Evolutionary conservation across 495 filamentous ascomycete species (phyloP).

Genomic region (Penicillium turbatum): DNA sequence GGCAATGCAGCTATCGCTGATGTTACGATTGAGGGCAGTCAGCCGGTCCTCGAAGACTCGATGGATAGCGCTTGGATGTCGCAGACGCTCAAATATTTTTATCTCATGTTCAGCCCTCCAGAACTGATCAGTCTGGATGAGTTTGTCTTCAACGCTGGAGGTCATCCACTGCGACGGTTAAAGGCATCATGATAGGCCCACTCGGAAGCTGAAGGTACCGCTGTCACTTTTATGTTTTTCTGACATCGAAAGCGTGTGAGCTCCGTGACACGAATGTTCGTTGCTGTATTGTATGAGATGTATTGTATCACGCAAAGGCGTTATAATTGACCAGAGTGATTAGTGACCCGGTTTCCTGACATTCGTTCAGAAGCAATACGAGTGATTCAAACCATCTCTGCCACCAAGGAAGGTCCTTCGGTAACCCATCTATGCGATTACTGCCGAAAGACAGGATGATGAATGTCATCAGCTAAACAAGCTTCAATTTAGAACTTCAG

Average conservation of each 20-base stretch:
- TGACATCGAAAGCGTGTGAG: not conserved
- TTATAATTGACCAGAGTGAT: no score
- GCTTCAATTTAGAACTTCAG: no score
- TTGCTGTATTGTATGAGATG: not conserved
- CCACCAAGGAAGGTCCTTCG: no score
- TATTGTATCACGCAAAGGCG: not conserved
- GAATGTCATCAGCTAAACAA: no score
- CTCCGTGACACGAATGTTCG: not conserved
- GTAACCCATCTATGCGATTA: no score
- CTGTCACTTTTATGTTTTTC: not conserved
- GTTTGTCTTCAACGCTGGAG: slow-evolving; percentile 61
- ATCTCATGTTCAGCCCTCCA: slow-evolving; percentile 58
- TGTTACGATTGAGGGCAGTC: slow-evolving; percentile 25
- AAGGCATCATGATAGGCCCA: not conserved
- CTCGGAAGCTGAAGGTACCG: not conserved
- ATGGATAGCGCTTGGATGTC: slow-evolving; percentile 57
- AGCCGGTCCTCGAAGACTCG: slow-evolving; percentile 28
- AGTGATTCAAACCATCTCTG: no score
- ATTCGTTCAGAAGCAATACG: no score
- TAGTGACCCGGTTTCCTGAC: no score
- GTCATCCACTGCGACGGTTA: slow-evolving; percentile 38
- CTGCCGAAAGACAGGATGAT: no score
- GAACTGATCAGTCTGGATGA: slow-evolving; percentile 63
- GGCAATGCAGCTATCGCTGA: slow-evolving; percentile 48
- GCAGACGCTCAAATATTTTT: slow-evolving; percentile 72